Percentiles rank a stretch among this genome's conserved stretches.
phyloP scores from a whole-genome alignment of 805 yeast species.

The Candida awuae region DNA sequence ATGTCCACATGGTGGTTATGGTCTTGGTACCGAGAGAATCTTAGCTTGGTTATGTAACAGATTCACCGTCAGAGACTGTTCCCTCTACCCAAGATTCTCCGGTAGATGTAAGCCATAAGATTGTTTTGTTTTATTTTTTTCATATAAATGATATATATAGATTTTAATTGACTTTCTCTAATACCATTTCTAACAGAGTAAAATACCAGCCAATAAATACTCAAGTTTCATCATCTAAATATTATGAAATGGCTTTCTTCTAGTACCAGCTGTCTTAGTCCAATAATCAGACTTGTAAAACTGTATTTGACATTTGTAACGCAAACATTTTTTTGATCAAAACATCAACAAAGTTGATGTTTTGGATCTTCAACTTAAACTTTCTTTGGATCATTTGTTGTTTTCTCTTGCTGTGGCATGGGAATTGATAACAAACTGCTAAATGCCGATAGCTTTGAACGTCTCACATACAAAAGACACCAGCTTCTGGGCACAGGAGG shows the following conservation, averaged over 20 bases:
- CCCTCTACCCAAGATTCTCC: conserved; percentile 93
- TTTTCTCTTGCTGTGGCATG: not conserved
- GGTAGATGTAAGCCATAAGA: conserved; percentile 92
- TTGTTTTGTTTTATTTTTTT: not conserved
- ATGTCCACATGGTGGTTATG: conserved; percentile 98
- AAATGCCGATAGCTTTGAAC: not conserved
- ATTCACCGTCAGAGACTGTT: conserved; percentile 97
- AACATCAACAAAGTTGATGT: too few relatives aligned
- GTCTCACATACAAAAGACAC: not conserved
- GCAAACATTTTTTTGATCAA: too few relatives aligned
- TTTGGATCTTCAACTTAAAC: too few relatives aligned
- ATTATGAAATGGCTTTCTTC: too few relatives aligned
- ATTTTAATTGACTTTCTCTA: not conserved
- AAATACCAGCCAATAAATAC: too few relatives aligned
- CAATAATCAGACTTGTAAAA: too few relatives aligned
- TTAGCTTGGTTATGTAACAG: conserved; percentile 97
- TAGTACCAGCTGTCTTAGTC: too few relatives aligned
- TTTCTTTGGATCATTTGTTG: too few relatives aligned
- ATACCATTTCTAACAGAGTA: too few relatives aligned
- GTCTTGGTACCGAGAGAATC: conserved; percentile 96
- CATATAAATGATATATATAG: not conserved
- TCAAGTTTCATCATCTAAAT: too few relatives aligned
- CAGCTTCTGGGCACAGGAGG: conserved; percentile 73
- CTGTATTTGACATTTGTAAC: too few relatives aligned
- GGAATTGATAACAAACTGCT: not conserved